Evolutionary conservation across 495 filamentous ascomycete genomes (phyloP), one percentile per base, ranked within the genome.

Genomic region (Xylaria grammica): DNA sequence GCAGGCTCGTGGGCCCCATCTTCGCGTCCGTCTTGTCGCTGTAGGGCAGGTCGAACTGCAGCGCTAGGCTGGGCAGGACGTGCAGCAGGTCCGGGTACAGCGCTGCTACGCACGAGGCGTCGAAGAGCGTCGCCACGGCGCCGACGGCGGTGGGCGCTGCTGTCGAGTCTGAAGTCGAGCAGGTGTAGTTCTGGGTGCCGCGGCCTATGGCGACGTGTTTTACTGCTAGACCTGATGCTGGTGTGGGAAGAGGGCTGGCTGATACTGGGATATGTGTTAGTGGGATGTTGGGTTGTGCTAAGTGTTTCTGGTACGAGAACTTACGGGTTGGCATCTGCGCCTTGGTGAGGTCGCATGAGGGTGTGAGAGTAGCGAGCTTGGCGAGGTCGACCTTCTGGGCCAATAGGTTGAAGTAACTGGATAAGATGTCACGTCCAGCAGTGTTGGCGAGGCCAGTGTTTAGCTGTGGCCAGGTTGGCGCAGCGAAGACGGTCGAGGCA

Each of bases 171-270:
- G 78, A 78, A 34, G 82, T 72, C 38, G 84, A 80, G 81, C 94
- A 97, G 62, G 92, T 93, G 77, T 97, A 98, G 83, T 97, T 97
- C 80, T 97, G 86, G 11, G 89, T 94, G 40, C 94, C 94, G 36
- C 91, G 89, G 69, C 94, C 94, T 53, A 98, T 80, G 69, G 88
- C 92, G 32, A 97, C 89, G 72, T 95, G 91, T 72, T 84, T 85
- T 30, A 92, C 79, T 0, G 58, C 76, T 15, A 91, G 77, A 55
- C 86, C 89, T 9, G 80, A 64, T 19, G 81, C 77, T 15, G 86
- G 85, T 42, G 82, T 59, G 8, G 88, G 86, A 7, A 95, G 81
- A 7, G 62, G 62, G 5, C 4, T 20, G 22, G 44, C 36, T 9
- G 62, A 26, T n/a, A 48, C 62, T 64, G 30, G 10, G 10, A 34